Conservation (phyloP, 768 basidiomycete genomes). For the Trametes sanguinea region DNA sequence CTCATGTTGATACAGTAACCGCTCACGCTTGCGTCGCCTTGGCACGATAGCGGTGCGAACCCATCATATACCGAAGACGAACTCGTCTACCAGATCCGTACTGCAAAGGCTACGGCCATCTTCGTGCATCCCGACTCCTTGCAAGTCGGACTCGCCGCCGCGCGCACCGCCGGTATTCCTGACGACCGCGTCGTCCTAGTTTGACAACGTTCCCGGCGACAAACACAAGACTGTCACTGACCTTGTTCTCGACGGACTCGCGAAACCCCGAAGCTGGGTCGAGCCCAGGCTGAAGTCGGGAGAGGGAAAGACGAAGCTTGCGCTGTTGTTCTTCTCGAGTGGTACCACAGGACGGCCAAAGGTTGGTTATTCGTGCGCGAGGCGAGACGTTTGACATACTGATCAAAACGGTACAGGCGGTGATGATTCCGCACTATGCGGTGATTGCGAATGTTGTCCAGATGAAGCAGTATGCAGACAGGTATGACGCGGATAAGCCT, state of each 20-base stretch:
- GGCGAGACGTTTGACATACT: slow-evolving; percentile 45
- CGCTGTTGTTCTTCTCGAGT: slow-evolving; percentile 72
- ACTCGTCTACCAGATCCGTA: slow-evolving; percentile 33
- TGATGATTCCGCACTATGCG: slow-evolving; percentile 40
- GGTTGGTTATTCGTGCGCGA: slow-evolving; percentile 35
- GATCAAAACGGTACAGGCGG: slow-evolving; percentile 40
- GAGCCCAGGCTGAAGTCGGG: slow-evolving; percentile 55
- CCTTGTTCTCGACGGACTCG: slow-evolving; percentile 53
- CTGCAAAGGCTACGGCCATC: slow-evolving; percentile 29
- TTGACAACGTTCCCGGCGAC: slow-evolving; percentile 23
- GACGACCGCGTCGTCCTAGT: slow-evolving; percentile 26
- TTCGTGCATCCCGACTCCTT: slow-evolving; percentile 30
- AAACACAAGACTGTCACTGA: slow-evolving; percentile 43
- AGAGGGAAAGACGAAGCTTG: slow-evolving; percentile 69
- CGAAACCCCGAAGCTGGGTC: slow-evolving; percentile 39
- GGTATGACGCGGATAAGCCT: slow-evolving; percentile 6
- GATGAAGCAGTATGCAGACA: slow-evolving; percentile 45
- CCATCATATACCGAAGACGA: slow-evolving; percentile 35
- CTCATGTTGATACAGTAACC: neutral
- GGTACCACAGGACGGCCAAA: slow-evolving; percentile 78
- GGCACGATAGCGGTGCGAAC: slow-evolving; percentile 30
- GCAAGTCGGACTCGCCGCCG: slow-evolving; percentile 27
- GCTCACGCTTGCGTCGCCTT: neutral
- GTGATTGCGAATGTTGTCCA: slow-evolving; percentile 39
- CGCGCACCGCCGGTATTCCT: slow-evolving; percentile 27